Base-by-base conservation (phyloP, 805 yeast species). In the Saturnispora diversa region DNA sequence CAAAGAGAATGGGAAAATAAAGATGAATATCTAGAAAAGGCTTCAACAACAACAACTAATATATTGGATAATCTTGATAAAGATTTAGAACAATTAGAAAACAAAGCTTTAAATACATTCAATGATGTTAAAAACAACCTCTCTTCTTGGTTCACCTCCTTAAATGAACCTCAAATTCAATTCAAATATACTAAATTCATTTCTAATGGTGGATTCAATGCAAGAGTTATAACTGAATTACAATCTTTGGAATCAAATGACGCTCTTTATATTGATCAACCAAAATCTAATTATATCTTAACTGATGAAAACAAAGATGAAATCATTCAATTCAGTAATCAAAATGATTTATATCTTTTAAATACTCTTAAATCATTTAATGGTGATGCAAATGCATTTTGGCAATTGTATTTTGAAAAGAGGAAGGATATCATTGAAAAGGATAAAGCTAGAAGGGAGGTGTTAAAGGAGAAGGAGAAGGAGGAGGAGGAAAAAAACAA, bases 61-160 rank as follows among this genome's bases (percentile, higher is more conserved):
- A 7, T 32, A 13, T 19, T 39, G 15, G 42, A 39, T 20, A 21
- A 16, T 13, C 6, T 39, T n/a, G 42, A 39, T 32, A 21, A 16
- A 15, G 42, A 39, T 27, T 23, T 39, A 5, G 42, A 39, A 26
- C 19, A 23, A 19, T 25, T 39, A 5, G 42, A 39, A 27, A 31
- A 23, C 8, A 31, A 26, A 22, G 42, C 42, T 15, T n/a, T 24
- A 6, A 32, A 39, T 12, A 32, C 42, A 10, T 26, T 39, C 11
- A 17, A 31, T 11, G 37, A 39, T 9, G 42, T 32, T 6, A 24
- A 21, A 4, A 31, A 11, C 4, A 13, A 19, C 5, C 6, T 39
- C 10, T 15, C 23, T 8, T 17, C 31, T 15, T 39, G 42, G 42
- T 39, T 11, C 12, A 4, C 31, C 11, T 8, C 30, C 19, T 16